phyloP scores from a whole-genome alignment of 805 yeast species.

The Monosporozyma solicola region DNA sequence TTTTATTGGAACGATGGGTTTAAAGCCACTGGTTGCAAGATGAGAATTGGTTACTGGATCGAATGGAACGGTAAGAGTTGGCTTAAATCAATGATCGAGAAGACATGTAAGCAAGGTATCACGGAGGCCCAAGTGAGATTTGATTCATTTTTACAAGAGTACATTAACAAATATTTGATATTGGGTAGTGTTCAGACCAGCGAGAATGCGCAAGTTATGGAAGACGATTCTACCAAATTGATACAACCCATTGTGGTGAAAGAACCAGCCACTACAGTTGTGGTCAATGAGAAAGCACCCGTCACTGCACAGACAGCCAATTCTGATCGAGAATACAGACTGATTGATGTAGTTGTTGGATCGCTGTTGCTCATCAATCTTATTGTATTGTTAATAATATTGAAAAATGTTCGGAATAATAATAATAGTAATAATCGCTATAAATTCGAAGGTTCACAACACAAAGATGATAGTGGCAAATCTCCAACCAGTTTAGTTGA shows the following conservation, averaged over 20 bases:
- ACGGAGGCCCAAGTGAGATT: constrained; percentile 45
- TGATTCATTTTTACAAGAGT: constrained; percentile 15
- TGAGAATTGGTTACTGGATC: constrained; percentile 55
- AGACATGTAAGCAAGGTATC: constrained; percentile 73
- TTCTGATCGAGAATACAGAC: neutral
- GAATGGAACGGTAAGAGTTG: constrained; percentile 88
- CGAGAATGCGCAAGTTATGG: neutral
- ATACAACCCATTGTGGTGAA: neutral
- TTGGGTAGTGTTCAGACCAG: neutral
- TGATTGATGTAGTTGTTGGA: neutral
- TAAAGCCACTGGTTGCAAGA: constrained; percentile 39
- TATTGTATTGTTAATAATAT: neutral
- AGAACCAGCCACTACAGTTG: neutral
- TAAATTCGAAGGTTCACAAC: neutral
- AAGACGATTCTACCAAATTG: no score
- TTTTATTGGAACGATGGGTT: constrained; percentile 57
- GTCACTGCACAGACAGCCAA: neutral
- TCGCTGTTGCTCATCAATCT: neutral
- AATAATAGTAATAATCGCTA: neutral
- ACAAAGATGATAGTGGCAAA: neutral
- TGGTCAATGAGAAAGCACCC: neutral
- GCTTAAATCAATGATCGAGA: constrained; percentile 82
- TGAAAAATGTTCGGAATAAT: neutral
- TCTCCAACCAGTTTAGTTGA: neutral
- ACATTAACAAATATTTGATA: constrained; percentile 11